phyloP scores from a whole-genome alignment of 2,329 filamentous ascomycete genomes.

The Cryphonectria japonica region DNA sequence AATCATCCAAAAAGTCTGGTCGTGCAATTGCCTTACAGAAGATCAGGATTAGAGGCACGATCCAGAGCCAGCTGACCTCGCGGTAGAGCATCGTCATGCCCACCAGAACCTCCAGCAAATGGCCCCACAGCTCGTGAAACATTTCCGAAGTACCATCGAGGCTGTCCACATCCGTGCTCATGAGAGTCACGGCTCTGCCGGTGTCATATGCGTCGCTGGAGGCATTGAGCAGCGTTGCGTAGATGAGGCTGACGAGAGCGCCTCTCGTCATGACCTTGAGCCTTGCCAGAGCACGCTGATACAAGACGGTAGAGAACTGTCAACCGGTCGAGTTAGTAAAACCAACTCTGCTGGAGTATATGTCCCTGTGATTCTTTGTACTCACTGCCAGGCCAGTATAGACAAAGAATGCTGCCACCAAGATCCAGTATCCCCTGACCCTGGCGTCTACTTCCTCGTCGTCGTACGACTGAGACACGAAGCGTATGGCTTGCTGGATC shows the following conservation, averaged over 20 bases:
- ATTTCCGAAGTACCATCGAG: constrained; percentile 40
- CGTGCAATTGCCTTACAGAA: constrained; percentile 39
- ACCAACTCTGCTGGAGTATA: background rate
- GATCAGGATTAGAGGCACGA: constrained; percentile 46
- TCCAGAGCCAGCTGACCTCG: constrained; percentile 48
- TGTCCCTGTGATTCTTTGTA: background rate
- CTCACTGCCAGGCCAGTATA: constrained; percentile 46
- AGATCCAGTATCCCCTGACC: constrained; percentile 35
- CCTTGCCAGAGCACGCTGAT: constrained; percentile 32
- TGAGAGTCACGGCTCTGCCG: constrained; percentile 43
- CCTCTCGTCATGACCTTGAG: constrained; percentile 33
- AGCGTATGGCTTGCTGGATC: constrained; percentile 44
- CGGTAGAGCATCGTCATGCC: constrained; percentile 44
- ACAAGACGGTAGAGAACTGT: constrained; percentile 32
- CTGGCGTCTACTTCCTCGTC: background rate
- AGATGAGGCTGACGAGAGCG: constrained; percentile 32
- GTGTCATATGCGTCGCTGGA: constrained; percentile 35
- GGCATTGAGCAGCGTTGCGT: constrained; percentile 22
- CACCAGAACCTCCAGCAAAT: constrained; percentile 45
- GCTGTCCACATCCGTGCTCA: constrained; percentile 46
- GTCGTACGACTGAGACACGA: constrained; percentile 30
- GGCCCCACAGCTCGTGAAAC: constrained; percentile 49
- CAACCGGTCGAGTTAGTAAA: background rate
- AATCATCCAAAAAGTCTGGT: background rate
- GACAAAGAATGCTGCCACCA: constrained; percentile 39